Evolutionary conservation across 768 basidiomycete species (phyloP).

Genomic region (Epithele typhae): DNA sequence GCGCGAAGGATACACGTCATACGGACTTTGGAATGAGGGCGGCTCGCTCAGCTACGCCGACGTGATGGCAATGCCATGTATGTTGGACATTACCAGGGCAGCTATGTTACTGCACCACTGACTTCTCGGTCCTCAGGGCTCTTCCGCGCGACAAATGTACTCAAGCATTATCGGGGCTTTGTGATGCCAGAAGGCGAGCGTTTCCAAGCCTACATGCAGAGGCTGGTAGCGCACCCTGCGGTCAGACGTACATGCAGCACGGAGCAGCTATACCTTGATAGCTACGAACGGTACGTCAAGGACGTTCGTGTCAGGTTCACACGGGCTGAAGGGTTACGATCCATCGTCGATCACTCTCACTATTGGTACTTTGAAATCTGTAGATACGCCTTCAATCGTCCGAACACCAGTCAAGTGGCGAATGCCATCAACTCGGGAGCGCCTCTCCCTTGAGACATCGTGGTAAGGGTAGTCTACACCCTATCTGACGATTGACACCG

Average conservation of each 20-base stretch:
- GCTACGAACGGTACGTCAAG: conserved; percentile 56
- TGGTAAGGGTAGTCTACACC: background rate
- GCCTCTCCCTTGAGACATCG: conserved; percentile 47
- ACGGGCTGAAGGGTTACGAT: too few relatives aligned
- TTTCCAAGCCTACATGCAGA: conserved; percentile 48
- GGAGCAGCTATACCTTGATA: conserved; percentile 62
- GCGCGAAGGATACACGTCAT: conserved; percentile 32
- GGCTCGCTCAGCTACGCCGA: conserved; percentile 56
- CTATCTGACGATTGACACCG: too few relatives aligned
- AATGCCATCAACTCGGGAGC: conserved; percentile 69
- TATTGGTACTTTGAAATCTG: too few relatives aligned
- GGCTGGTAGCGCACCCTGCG: conserved; percentile 54
- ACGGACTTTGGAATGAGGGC: conserved; percentile 58
- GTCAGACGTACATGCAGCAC: conserved; percentile 69
- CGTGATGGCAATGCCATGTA: conserved; percentile 69
- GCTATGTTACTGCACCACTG: too few relatives aligned
- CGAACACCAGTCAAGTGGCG: conserved; percentile 73
- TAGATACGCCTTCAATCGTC: conserved; percentile 74
- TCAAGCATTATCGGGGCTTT: conserved; percentile 67
- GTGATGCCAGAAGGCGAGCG: conserved; percentile 44
- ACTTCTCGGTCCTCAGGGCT: conserved; percentile 44
- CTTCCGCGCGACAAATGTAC: conserved; percentile 57
- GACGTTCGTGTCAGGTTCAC: background rate
- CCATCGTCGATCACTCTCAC: background rate
- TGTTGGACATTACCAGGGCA: too few relatives aligned